These are phyloP conservation scores for Emergomyces orientalis DNA, from an alignment of 2,329 filamentous ascomycete species.

Conservation along the genomic window DNA sequence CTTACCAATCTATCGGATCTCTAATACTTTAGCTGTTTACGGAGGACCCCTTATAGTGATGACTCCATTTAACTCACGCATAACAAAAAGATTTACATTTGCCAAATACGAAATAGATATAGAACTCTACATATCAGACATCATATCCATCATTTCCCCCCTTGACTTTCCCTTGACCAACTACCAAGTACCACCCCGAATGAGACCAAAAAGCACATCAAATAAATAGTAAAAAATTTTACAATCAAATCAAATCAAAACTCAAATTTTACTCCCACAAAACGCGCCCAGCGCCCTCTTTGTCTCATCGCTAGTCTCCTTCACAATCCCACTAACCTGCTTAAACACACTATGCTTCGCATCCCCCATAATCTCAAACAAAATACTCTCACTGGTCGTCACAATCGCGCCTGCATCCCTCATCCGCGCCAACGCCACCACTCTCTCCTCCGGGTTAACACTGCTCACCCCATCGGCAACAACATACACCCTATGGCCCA, in stretches of 20 bases:
- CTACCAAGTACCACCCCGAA: not conserved
- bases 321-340: slow-evolving; percentile 64
- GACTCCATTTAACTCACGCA: not conserved
- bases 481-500: slow-evolving; percentile 74
- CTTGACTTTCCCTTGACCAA: not conserved
- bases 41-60: not conserved
- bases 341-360: slow-evolving; percentile 62
- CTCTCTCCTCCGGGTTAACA: slow-evolving; percentile 73
- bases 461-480: slow-evolving; percentile 84
- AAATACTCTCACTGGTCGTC: slow-evolving; percentile 77
- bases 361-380: slow-evolving; percentile 86
- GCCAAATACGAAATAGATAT: not conserved
- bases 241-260: not conserved
- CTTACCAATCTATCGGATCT: too few species aligned
- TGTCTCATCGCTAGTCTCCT: slow-evolving; percentile 63
- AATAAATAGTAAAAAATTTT: not conserved
- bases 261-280: slow-evolving; percentile 45
- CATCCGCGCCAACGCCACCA: slow-evolving; percentile 66
- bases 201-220: not conserved
- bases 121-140: not conserved
- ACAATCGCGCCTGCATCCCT: slow-evolving; percentile 66
- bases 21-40: too few species aligned
- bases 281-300: slow-evolving; percentile 58
- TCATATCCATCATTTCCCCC: not conserved
- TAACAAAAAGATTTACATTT: not conserved